Evolutionary conservation across 2,329 filamentous ascomycete species (phyloP), one percentile per base, ranked within the genome.

Genomic region (Pseudogymnoascus sp.): DNA sequence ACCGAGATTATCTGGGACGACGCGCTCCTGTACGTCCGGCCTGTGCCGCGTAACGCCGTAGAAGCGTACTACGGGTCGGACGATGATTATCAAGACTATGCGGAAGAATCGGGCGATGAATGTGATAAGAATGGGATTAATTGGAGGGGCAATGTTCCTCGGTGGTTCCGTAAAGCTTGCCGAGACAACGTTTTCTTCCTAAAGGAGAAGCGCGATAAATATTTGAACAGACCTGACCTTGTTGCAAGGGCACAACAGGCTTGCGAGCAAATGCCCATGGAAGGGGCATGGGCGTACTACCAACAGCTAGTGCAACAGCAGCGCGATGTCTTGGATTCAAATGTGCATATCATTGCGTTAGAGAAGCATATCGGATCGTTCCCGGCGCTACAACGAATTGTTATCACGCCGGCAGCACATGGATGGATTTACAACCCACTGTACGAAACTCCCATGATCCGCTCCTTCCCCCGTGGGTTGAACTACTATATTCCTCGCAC

Each of bases 371-470:
- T 79, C 2, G 45, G 67, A 10, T 71, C 67, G 3, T 78, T 80
- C 48, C 73, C 76, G 0, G 69, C 68, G 2, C 68, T 80, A 2
- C 71, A 64, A 36, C 73, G 72, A 48, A 67, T 81, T 7, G 77
- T 71, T 0, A 64, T 80, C 11, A 79, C 78, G 3, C 75, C 74
- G 6, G 75, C 76, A 1, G 70, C 76, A 0, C 78, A 80, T 65
- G 76, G 76, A 0, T 68, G 70, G 51, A 64, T 74, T 0, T 73
- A 74, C n/a, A 60, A 64, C 0, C 79, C 78, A 0, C 64, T 73
- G 0, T 79, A 80, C 60, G 66, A 76, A 19, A 80, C 79, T 0
- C 78, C 78, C 1, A 77, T 77, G 68, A 77, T 78, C 34, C 76
- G 77, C 4, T 71, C 73, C 2, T 74, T 80, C 13, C 77, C 77